These are phyloP conservation scores for Colletotrichum camelliae DNA, from an alignment of 2,329 filamentous ascomycete genomes.

Conservation along the genomic window DNA sequence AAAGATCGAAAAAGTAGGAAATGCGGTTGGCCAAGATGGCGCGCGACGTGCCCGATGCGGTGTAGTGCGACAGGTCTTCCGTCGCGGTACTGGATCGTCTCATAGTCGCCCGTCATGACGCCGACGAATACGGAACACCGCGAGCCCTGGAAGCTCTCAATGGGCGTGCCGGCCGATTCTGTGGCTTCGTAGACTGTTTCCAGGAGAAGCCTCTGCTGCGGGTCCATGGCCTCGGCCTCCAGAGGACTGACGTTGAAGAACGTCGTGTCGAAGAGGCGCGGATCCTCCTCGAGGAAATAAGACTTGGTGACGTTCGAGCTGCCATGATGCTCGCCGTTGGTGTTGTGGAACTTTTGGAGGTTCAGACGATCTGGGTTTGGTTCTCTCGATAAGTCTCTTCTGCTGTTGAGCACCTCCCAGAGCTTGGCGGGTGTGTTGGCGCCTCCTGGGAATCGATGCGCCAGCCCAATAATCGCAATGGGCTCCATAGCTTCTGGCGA, in stretches of 20 bases:
- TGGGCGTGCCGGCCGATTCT: constrained; percentile 22
- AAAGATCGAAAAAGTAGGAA: constrained; percentile 45
- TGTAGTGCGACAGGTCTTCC: constrained; percentile 28
- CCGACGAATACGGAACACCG: constrained; percentile 19
- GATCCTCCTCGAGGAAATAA: constrained; percentile 26
- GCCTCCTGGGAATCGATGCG: constrained; percentile 5
- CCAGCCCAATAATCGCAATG: constrained; percentile 2
- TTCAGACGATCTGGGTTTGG: constrained; percentile 5
- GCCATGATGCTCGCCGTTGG: constrained; percentile 25
- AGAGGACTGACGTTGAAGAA: constrained; percentile 33
- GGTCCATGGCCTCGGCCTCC: constrained; percentile 36
- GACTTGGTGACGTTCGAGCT: constrained; percentile 25
- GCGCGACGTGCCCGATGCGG: constrained; percentile 19
- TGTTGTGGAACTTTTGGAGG: background rate
- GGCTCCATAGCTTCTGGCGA: constrained; percentile 21
- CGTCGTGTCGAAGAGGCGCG: constrained; percentile 25
- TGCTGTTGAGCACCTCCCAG: background rate
- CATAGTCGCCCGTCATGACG: constrained; percentile 30
- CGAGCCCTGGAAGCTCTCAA: constrained; percentile 4
- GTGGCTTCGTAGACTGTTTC: constrained; percentile 40
- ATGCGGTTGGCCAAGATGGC: constrained; percentile 43
- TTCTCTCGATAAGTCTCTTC: background rate
- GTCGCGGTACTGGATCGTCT: constrained; percentile 29
- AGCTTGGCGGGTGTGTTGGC: constrained; percentile 7
- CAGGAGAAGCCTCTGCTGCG: constrained; percentile 35